A percentile compares a stretch with the other conserved stretches of the same genome.
Conservation (phyloP, 768 basidiomycete species). For the Rhizopogon vesiculosus region DNA sequence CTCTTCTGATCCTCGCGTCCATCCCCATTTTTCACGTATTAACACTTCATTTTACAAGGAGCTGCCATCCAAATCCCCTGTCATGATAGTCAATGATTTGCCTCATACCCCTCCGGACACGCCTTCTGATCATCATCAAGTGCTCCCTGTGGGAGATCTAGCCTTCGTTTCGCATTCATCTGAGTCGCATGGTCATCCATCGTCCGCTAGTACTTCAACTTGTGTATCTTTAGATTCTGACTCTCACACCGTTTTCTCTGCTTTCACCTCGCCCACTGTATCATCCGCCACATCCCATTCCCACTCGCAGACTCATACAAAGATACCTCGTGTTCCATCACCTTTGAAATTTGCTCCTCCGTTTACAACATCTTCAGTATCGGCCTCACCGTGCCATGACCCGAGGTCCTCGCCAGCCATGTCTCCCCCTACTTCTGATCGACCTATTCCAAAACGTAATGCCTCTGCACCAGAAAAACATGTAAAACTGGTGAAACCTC, state of each 20-base stretch:
- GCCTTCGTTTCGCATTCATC: neutral
- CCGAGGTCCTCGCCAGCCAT: neutral
- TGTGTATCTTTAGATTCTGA: constrained; percentile 7
- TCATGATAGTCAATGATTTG: constrained; percentile 14
- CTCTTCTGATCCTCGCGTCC: constrained; percentile 47
- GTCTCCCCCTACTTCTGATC: neutral
- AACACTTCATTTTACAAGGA: constrained; percentile 12
- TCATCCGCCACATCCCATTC: constrained; percentile 9
- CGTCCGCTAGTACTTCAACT: neutral
- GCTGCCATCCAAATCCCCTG: constrained; percentile 26
- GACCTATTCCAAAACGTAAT: neutral
- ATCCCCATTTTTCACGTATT: constrained; percentile 35
- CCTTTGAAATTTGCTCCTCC: neutral
- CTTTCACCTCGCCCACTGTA: constrained; percentile 9
- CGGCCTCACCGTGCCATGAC: neutral
- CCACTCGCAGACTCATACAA: neutral
- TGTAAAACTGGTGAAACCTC: neutral
- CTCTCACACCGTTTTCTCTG: constrained; percentile 1
- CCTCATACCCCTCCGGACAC: neutral
- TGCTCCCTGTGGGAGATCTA: neutral
- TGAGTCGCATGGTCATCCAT: neutral
- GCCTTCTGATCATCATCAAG: neutral
- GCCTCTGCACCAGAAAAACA: neutral
- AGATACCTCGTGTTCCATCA: neutral
- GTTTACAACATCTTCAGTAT: neutral